Evolutionary conservation across 495 filamentous ascomycete genomes (phyloP), one percentile per base, ranked within the genome.

Genomic region (Penicillium desertorum): DNA sequence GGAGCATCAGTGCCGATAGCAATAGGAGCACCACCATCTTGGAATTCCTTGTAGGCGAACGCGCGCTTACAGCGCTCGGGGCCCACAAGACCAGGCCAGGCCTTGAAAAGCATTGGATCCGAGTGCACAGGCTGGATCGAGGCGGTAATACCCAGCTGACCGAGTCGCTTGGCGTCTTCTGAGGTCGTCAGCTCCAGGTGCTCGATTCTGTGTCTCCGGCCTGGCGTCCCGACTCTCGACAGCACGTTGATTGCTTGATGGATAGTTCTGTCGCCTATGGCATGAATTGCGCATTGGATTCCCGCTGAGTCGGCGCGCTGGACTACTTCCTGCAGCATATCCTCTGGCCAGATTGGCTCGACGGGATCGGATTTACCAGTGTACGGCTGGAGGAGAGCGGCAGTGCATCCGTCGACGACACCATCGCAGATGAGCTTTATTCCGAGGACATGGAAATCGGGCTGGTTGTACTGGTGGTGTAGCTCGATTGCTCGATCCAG

Each of bases 381-480:
- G 62, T 88, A 88, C 5, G 86, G 84, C 64, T 86, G 77, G 5
- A 74, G 68, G 30, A 88, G 68, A 4, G 79, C 83, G 0, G 86
- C 86, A 5, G 86, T 88, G 65, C 85, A 88, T 0, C 80, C 83
- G 56, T 88, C 86, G 44, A 88, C 74, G 9, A 87, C 82, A 1
- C 86, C 86, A 54, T 88, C 86, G 55, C 83, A 84, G 43, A 88
- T 88, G 20, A 88, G 71, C 58, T 88, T 88, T 61, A 88, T 81
- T n/a, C 86, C 86, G 2, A 81, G 77, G 16, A 88, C 69, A 29
- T 81, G 72, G 48, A 84, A 83, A 43, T 82, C 77, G 0, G 81
- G 83, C 3, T 70, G 66, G 50, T 81, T 82, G 61, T 74, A 83
- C 49, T 78, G 48, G 10, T 57, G 46, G 17, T 75, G 72, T 3